Evolutionary conservation across 1,284 basidiomycete genomes (phyloP).

Genomic region (Marasmius sp.): DNA sequence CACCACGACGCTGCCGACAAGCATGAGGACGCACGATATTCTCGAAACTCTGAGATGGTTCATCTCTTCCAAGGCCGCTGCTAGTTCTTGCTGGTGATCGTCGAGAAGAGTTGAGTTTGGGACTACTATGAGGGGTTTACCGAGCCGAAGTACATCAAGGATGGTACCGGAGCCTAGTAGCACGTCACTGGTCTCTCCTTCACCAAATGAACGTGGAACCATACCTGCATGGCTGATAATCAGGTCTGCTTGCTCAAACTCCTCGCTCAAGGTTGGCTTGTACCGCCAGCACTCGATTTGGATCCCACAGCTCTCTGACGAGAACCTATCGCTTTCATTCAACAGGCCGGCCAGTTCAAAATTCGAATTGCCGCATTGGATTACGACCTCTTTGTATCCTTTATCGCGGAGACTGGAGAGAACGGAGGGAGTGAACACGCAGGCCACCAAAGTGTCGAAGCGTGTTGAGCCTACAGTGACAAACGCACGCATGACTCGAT

Average conservation of each 20-base stretch:
- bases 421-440: constrained; percentile 57
- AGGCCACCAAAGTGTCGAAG: constrained; percentile 75
- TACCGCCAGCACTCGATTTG: constrained; percentile 69
- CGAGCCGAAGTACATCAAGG: constrained; percentile 78
- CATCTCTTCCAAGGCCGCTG: constrained; percentile 62
- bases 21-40: constrained; percentile 46
- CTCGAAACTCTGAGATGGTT: constrained; percentile 67
- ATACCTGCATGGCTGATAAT: constrained; percentile 93
- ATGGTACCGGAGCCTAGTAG: constrained; percentile 89
- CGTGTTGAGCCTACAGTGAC: constrained; percentile 91
- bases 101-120: constrained; percentile 90
- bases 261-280: constrained; percentile 66
- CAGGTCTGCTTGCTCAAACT: constrained; percentile 68
- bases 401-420: constrained; percentile 51
- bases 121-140: constrained; percentile 81
- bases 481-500: constrained; percentile 59
- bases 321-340: constrained; percentile 26
- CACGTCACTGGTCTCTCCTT: constrained; percentile 3
- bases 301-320: constrained; percentile 42
- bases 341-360: constrained; percentile 27
- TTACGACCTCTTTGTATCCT: constrained; percentile 59
- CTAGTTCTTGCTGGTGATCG: constrained; percentile 93
- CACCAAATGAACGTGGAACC: constrained; percentile 17
- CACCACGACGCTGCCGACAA: not conserved
- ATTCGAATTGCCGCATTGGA: constrained; percentile 75